phyloP scores from a whole-genome alignment of 148 eudicot genomes.

The Spergularia marina region DNA sequence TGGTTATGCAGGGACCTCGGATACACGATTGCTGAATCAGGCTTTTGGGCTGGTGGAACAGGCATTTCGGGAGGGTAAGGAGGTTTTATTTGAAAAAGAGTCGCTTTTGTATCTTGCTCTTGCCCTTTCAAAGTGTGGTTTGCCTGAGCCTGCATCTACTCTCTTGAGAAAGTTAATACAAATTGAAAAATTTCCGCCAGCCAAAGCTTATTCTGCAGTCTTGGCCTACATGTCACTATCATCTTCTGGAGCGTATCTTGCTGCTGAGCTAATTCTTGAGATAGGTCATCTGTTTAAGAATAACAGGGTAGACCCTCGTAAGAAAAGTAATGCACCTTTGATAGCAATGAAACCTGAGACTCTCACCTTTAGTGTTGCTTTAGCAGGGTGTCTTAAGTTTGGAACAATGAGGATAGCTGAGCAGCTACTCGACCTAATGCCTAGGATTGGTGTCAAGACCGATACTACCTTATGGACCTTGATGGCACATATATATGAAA shows the following conservation, averaged over 20 bases:
- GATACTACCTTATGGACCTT: conserved; percentile 65
- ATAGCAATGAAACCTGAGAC: conserved; percentile 87
- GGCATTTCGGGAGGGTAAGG: conserved; percentile 65
- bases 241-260: conserved; percentile 70
- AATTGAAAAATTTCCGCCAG: conserved; percentile 66
- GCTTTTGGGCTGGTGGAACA: conserved; percentile 70
- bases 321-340: conserved; percentile 68
- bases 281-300: conserved; percentile 83
- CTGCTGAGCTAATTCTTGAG: conserved; percentile 87
- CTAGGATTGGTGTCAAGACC: conserved; percentile 67
- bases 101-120: conserved; percentile 67
- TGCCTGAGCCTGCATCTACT: conserved; percentile 59
- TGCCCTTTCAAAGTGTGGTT: conserved; percentile 59
- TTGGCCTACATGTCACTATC: conserved; percentile 70
- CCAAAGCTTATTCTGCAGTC: conserved; percentile 67
- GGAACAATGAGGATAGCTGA: conserved; percentile 80
- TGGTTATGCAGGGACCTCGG: conserved; percentile 55
- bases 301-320: conserved; percentile 93
- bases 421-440: conserved; percentile 88
- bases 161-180: conserved; percentile 72
- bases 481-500: conserved; percentile 80
- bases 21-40: conserved; percentile 55
- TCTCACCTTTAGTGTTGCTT: conserved; percentile 50
- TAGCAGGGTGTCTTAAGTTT: conserved; percentile 75
- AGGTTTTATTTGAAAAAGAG: conserved; percentile 60